Evolutionary conservation across 345 rosid species (phyloP), one percentile per base, ranked within the genome.

Genomic region (Heritiera fomes): DNA sequence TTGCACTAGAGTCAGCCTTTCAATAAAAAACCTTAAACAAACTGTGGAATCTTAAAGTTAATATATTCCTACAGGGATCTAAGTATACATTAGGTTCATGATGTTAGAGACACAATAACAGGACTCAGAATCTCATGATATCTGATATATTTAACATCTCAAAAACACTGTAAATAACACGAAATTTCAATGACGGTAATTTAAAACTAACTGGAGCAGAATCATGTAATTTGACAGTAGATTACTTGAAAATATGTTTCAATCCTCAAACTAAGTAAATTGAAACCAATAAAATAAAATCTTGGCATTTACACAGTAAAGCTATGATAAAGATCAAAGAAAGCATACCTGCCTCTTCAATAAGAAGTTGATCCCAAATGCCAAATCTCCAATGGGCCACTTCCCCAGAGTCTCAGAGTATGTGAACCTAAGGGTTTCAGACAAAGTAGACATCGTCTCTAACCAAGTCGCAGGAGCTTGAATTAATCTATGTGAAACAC

Each of bases 331-430:
- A 71, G 56, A 70, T 63, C 15, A 79, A 28, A 74, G 74, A 32
- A 69, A 13, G 69, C 82, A 73, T 85, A 94, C 98, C 97, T 94
- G 98, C 91, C 95, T 95, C 92, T 89, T 95, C 84, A 95, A 79
- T 79, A 95, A 87, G 83, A 95, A 95, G 86, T 82, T 95, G 81
- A 95, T 95, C 75, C 98, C 98, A 53, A 95, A 95, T 20, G 98
- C 98, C 89, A 95, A 87, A 83, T 95, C 98, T 45, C 95, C 97
- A 43, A 95, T 93, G 0, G 98, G 98, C 98, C 98, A 95, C 89
- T 95, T 95, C 70, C 98, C 98, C 9, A 95, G 82, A 63, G 98
- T 95, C 89, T 95, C 98, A 0, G 98, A 95, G 83, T 95, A 95
- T 74, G 98, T 95, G 78, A 95, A 95, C 78, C 95, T 89, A 80